These are phyloP conservation scores for Wickerhamomyces mucosus DNA, from an alignment of 805 yeast genomes.

Conservation along the genomic window DNA sequence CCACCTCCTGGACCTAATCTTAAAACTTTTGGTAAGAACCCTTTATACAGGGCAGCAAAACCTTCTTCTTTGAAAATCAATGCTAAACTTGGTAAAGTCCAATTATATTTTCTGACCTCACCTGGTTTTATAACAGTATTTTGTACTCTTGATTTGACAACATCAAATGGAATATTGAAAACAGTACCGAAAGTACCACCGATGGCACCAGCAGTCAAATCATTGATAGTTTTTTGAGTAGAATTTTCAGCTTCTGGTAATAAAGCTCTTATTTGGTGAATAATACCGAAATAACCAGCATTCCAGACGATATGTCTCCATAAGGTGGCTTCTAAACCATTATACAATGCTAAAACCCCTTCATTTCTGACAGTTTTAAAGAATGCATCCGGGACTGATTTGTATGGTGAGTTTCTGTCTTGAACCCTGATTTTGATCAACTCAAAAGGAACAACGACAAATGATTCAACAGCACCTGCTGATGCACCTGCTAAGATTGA, in stretches of 20 bases:
- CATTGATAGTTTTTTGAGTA: constrained; percentile 73
- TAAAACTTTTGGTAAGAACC: constrained; percentile 92
- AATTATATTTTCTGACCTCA: constrained; percentile 76
- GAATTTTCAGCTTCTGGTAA: constrained; percentile 71
- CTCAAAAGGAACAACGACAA: constrained; percentile 97
- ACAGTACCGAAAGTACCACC: constrained; percentile 98
- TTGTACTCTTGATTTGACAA: constrained; percentile 94
- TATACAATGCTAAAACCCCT: constrained; percentile 79
- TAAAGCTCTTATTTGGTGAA: constrained; percentile 72
- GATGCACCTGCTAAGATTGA: constrained; percentile 93
- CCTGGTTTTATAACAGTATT: constrained; percentile 57
- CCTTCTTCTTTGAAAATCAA: constrained; percentile 88
- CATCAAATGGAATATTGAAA: constrained; percentile 94
- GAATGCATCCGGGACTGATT: constrained; percentile 78
- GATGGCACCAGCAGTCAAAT: constrained; percentile 83
- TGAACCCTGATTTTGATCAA: constrained; percentile 91
- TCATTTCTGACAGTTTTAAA: constrained; percentile 60
- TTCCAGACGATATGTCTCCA: constrained; percentile 98
- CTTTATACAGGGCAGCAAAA: constrained; percentile 82
- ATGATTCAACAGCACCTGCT: constrained; percentile 96
- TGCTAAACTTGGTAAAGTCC: constrained; percentile 78
- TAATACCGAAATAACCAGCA: constrained; percentile 95
- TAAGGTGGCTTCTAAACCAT: constrained; percentile 92
- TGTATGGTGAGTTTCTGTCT: constrained; percentile 74
- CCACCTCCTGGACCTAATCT: constrained; percentile 99